phyloP scores from a whole-genome alignment of 164 flowering plant genomes.

The Chimonanthus praecox region DNA sequence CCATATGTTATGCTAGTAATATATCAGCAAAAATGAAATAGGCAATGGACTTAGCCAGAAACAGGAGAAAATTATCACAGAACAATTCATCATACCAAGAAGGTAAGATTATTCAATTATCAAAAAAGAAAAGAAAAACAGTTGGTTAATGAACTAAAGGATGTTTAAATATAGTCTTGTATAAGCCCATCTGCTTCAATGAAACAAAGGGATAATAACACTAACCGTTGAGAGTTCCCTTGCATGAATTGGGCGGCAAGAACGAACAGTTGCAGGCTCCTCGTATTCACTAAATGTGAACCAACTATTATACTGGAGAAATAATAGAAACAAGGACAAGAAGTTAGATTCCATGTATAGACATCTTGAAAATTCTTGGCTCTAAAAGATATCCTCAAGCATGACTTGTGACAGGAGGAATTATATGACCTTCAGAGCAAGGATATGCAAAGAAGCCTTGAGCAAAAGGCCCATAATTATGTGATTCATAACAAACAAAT shows the following conservation, averaged over 20 bases:
- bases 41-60: background rate
- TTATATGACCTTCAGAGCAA: background rate
- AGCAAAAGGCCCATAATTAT: background rate
- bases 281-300: conserved; percentile 86
- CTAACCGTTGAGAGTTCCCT: conserved; percentile 84
- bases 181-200: background rate
- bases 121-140: background rate
- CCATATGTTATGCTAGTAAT: background rate
- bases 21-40: background rate
- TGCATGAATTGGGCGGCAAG: conserved; percentile 77
- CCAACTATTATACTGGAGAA: conserved; percentile 47
- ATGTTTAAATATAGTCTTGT: background rate
- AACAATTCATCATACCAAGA: background rate
- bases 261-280: conserved; percentile 69
- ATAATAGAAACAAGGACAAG: background rate
- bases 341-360: background rate
- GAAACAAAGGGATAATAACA: conserved; percentile 2
- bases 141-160: background rate
- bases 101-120: background rate
- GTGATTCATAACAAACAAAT: too few species aligned
- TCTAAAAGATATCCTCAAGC: background rate
- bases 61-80: background rate
- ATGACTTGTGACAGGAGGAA: background rate
- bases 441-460: background rate
- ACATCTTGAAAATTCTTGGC: background rate